These are phyloP conservation scores for Scleroderma citrinum DNA, from an alignment of 768 basidiomycete genomes.

Conservation along the genomic window DNA sequence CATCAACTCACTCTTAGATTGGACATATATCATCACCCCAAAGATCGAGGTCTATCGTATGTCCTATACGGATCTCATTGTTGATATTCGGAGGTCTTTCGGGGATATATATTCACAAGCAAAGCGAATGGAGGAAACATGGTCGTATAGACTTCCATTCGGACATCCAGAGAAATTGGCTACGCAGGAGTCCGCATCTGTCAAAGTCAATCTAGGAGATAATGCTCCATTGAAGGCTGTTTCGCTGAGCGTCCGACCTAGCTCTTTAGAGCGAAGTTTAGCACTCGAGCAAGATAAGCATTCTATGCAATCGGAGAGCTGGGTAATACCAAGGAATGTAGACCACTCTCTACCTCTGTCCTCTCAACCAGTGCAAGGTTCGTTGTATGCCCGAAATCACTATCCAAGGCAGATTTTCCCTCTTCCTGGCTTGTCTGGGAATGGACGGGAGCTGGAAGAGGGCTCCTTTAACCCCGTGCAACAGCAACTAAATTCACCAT, in stretches of 20 bases:
- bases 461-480: not conserved
- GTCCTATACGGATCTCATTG: constrained; percentile 19
- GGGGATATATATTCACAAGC: constrained; percentile 7
- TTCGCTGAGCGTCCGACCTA: not conserved
- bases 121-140: constrained; percentile 8
- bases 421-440: too few species aligned
- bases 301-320: not conserved
- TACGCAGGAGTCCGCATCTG: not conserved
- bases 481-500: not conserved
- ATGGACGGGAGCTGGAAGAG: too few species aligned
- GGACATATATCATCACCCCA: constrained; percentile 26
- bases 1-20: constrained; percentile 12
- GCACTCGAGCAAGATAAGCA: not conserved
- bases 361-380: too few species aligned
- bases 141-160: constrained; percentile 4
- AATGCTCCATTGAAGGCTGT: not conserved
- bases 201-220: not conserved
- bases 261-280: not conserved
- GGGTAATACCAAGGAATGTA: not conserved
- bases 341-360: not conserved
- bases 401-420: too few species aligned
- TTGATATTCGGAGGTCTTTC: constrained; percentile 18
- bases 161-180: not conserved
- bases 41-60: constrained; percentile 18
- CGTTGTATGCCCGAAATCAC: too few species aligned